These are phyloP conservation scores for Trichophaea hybrida DNA, from an alignment of 2,329 filamentous ascomycete species.

Conservation along the genomic window DNA sequence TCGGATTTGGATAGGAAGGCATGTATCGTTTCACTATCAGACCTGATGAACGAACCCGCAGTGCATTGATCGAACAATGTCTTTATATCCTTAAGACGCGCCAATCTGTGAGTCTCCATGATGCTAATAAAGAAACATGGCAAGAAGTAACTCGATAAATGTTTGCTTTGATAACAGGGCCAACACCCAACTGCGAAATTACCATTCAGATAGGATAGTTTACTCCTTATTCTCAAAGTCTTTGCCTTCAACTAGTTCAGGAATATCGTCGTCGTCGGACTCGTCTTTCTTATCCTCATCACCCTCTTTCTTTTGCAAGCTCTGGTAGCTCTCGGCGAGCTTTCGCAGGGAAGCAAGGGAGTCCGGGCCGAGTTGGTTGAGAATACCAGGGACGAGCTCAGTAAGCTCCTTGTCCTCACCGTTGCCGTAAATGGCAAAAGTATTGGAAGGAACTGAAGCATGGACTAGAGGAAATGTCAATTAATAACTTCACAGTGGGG, in stretches of 20 bases:
- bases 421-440: constrained; percentile 97
- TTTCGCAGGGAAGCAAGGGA: constrained; percentile 94
- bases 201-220: background rate
- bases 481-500: background rate
- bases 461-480: constrained; percentile 50
- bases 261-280: constrained; percentile 79
- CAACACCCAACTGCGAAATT: background rate
- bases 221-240: constrained; percentile 80
- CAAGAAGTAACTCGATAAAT: background rate
- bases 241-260: constrained; percentile 89
- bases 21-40: no score
- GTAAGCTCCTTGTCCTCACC: constrained; percentile 99
- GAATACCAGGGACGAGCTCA: constrained; percentile 95
- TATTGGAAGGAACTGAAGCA: constrained; percentile 93
- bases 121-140: no score
- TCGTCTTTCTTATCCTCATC: constrained; percentile 60
- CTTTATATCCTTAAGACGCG: no score
- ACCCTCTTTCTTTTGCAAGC: constrained; percentile 84
- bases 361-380: constrained; percentile 98
- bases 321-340: constrained; percentile 98
- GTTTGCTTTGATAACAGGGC: background rate
- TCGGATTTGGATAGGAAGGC: no score
- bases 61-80: no score
- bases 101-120: no score
- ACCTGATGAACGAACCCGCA: no score